Percentiles rank a stretch among this genome's conserved stretches.
Conservation (phyloP, 345 rosid species). For the Microcos paniculata region DNA sequence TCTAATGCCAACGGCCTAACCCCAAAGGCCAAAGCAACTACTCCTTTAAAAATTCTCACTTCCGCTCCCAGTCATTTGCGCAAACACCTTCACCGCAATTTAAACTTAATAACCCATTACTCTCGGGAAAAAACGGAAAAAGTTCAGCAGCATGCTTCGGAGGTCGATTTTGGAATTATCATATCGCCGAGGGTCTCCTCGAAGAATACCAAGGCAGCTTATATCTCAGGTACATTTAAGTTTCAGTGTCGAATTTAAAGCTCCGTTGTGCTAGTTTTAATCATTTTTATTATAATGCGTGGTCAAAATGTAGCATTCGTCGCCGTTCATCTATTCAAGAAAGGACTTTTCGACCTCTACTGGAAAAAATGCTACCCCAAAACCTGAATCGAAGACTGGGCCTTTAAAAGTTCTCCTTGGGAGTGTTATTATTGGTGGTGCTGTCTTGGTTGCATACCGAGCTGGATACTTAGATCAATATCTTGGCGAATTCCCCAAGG, state of each 20-base stretch:
- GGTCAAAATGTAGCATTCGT: constrained; percentile 34
- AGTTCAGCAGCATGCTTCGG: constrained; percentile 28
- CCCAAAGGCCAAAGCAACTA: neutral
- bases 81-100: constrained; percentile 19
- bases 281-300: constrained; percentile 1
- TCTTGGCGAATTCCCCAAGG: constrained; percentile 34
- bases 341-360: constrained; percentile 51
- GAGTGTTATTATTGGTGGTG: constrained; percentile 47
- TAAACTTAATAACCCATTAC: neutral
- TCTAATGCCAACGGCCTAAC: neutral
- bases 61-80: constrained; percentile 15
- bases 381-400: constrained; percentile 42
- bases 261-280: neutral
- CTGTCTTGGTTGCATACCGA: constrained; percentile 51
- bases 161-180: constrained; percentile 68
- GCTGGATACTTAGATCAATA: constrained; percentile 59
- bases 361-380: constrained; percentile 39
- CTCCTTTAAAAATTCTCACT: neutral
- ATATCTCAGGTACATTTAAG: constrained; percentile 36
- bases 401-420: constrained; percentile 47
- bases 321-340: constrained; percentile 43
- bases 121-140: neutral
- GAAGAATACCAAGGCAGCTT: constrained; percentile 48
- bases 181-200: constrained; percentile 37
- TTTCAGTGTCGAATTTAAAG: neutral